Base-by-base conservation (phyloP, 2,329 filamentous ascomycete species). In the Fusarium heterosporum region DNA sequence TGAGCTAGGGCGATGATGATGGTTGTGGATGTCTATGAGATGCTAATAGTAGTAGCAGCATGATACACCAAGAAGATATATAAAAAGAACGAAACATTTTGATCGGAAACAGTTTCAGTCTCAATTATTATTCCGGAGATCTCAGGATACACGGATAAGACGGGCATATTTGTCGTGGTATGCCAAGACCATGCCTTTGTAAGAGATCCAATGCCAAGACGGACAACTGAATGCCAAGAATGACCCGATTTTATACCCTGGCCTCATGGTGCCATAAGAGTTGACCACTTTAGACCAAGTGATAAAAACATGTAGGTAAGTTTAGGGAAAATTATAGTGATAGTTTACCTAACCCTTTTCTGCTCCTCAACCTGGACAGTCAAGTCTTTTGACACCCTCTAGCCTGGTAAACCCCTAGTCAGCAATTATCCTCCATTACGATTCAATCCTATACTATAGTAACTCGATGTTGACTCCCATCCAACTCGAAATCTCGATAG, bases 101-200 rank as follows among this genome's bases (percentile, higher is more conserved):
- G 4, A n/a, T 9, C 1, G 13, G 10, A 40, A 34, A 28, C 16
- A 11, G 28, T 25, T 19, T 40, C 30, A 34, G 16, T 22, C 17
- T 32, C 6, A 25, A 29, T 32, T 30, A 11, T 34, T 36, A 22
- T n/a, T 14, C 14, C 45, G 45, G 43, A 40, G 39, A 58, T 36
- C 43, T 22, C 22, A 4, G 50, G 51, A 39, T 50, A 28, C 39
- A 19, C 7, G 8, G 5, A 42, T 38, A 40, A 63, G 43, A 47
- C 39, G 48, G 53, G 43, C 26, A 58, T 25, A 52, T 46, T 48
- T 61, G 42, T 68, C 52, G 62, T 61, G 41, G 66, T 46, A 38
- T 59, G 66, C 66, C 66, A 69, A 69, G 66, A 55, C 62, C 43
- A 46, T 58, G 30, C 34, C n/a, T 58, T 47, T 51, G 42, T 61